phyloP scores from a whole-genome alignment of 441 rosid genomes.

The Populus hybrid region DNA sequence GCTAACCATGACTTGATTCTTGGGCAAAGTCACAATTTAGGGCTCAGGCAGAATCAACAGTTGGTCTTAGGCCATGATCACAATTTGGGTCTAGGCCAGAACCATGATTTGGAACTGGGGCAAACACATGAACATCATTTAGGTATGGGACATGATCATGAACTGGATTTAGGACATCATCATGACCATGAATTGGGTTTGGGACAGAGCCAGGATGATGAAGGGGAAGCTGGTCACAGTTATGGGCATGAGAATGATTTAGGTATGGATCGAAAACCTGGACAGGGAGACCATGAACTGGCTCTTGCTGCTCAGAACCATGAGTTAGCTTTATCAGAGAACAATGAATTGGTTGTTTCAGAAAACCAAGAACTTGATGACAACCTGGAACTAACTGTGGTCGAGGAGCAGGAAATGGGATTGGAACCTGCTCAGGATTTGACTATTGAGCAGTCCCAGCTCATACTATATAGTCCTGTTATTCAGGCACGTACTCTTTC shows the following conservation, averaged over 20 bases:
- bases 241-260: slow-evolving; percentile 60
- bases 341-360: slow-evolving; percentile 60
- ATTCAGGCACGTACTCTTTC: slow-evolving; percentile 65
- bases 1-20: slow-evolving; percentile 83
- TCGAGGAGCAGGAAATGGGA: slow-evolving; percentile 59
- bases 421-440: slow-evolving; percentile 40
- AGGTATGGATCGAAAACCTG: slow-evolving; percentile 62
- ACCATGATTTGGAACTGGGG: slow-evolving; percentile 63
- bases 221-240: slow-evolving; percentile 51
- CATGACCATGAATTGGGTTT: slow-evolving; percentile 69
- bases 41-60: slow-evolving; percentile 64
- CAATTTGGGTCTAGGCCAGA: slow-evolving; percentile 57
- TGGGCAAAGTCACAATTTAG: slow-evolving; percentile 61
- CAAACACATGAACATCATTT: slow-evolving; percentile 67
- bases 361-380: slow-evolving; percentile 72
- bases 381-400: slow-evolving; percentile 67
- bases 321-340: slow-evolving; percentile 56
- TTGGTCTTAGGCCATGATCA: slow-evolving; percentile 68
- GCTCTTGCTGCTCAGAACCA: slow-evolving; percentile 50
- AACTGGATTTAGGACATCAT: slow-evolving; percentile 58
- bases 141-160: slow-evolving; percentile 65
- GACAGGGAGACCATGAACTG: slow-evolving; percentile 57
- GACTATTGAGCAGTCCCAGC: slow-evolving; percentile 35
- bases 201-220: slow-evolving; percentile 57
- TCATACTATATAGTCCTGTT: slow-evolving; percentile 43